Evolutionary conservation across 1,284 basidiomycete genomes (phyloP), one percentile per base, ranked within the genome.

Genomic region (Ganoderma resinaceum): DNA sequence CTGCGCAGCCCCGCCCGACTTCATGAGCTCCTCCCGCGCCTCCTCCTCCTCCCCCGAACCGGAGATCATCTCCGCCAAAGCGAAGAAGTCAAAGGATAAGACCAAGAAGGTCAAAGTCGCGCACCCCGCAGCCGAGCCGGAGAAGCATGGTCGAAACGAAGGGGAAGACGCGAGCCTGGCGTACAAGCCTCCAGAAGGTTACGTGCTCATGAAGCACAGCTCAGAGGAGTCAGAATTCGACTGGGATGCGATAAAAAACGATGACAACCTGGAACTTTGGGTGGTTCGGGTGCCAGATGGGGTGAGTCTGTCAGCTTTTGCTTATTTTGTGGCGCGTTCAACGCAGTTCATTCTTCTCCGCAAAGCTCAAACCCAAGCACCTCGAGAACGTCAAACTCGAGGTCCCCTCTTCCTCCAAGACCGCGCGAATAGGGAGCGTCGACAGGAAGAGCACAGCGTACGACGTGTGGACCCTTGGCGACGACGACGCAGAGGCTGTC

Each of bases 201-300:
- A 83, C n/a, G 78, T 80, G 14, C 77, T 84, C 12, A 74, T 87
- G 20, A 82, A 85, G 63, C 78, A 83, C 67, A 79, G 82, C 31
- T 77, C 76, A 0, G 85, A 89, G 65, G 78, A 80, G 4, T 86
- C 85, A 1, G 82, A 83, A 2, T 91, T 92, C 70, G 91, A 92
- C 72, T 94, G 90, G 87, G 89, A 91, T 68, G 77, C 82, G 3
- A 70, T 93, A 5, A 82, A 87, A n/a, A 77, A 85, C 20, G 84
- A 91, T 65, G 83, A 86, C 0, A 85, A 91, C 69, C 74, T 87
- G 3, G 92, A 94, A 74, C 72, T 94, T 5, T 93, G 91, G 87
- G 79, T 93, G 14, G 83, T 94, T 29, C 85, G 92, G 11, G 85
- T 89, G 18, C 92, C 92, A 16, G 85, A 88, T 7, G 83, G 83